phyloP scores from a whole-genome alignment of 148 eudicot genomes.

The Nepenthes gracilis region DNA sequence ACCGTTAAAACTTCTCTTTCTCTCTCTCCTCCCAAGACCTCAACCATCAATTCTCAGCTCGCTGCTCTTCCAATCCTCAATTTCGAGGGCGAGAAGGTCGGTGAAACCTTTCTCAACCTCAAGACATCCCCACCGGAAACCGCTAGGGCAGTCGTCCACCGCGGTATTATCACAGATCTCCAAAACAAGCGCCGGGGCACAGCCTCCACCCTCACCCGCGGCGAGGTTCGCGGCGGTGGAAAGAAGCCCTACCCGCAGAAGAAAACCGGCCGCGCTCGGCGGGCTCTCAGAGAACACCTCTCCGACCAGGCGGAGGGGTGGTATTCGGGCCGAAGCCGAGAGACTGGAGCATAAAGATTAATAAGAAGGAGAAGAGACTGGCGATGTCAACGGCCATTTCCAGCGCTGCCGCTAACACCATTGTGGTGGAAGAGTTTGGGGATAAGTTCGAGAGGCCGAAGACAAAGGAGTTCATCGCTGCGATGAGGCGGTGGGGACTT shows the following conservation, averaged over 20 bases:
- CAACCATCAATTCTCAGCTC: constrained; percentile 37
- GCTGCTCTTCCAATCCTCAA: constrained; percentile 75
- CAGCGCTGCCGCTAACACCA: constrained; percentile 38
- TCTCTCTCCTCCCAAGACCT: constrained; percentile 7
- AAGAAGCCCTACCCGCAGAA: constrained; percentile 77
- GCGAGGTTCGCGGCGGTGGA: constrained; percentile 86
- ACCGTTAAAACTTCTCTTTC: constrained; percentile 9
- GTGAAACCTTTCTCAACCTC: constrained; percentile 58
- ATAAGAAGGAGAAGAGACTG: constrained; percentile 75
- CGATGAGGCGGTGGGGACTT: constrained; percentile 74
- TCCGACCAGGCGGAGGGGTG: constrained; percentile 85
- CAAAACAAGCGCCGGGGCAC: constrained; percentile 80
- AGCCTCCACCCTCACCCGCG: constrained; percentile 90
- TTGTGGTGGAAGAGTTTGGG: constrained; percentile 77
- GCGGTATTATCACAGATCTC: constrained; percentile 70
- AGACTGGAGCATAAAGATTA: constrained; percentile 84
- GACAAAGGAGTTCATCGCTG: constrained; percentile 77
- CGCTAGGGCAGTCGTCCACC: constrained; percentile 97
- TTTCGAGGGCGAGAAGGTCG: constrained; percentile 55
- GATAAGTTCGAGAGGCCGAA: constrained; percentile 65
- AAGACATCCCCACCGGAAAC: constrained; percentile 70
- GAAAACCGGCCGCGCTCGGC: constrained; percentile 80
- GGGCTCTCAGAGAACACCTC: constrained; percentile 78
- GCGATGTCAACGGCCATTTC: constrained; percentile 74
- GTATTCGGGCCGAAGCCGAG: constrained; percentile 85